Conservation (phyloP, 257 asterid genomes). For the Phtheirospermum japonicum region DNA sequence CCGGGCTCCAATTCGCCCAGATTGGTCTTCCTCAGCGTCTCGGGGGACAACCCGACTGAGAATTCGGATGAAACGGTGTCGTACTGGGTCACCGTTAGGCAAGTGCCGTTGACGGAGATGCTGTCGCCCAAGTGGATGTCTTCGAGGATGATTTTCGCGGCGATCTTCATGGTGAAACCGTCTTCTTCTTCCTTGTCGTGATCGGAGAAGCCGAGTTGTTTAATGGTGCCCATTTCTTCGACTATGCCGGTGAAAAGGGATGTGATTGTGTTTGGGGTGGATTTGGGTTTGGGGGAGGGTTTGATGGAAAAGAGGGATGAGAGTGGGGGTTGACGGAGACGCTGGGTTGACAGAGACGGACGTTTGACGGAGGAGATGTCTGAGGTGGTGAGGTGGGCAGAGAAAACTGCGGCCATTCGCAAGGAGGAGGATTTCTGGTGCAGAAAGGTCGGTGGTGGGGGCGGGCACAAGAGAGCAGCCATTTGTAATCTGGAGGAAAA, state of each 20-base stretch:
- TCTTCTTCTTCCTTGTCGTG: slow-evolving; percentile 17
- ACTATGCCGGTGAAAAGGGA: slow-evolving; percentile 89
- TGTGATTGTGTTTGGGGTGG: slow-evolving; percentile 30
- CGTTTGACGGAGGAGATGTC: not conserved
- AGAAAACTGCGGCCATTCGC: too few species aligned
- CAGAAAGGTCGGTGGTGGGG: too few species aligned
- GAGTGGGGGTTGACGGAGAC: slow-evolving; percentile 31
- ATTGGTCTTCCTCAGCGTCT: slow-evolving; percentile 70
- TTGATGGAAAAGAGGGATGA: slow-evolving; percentile 37
- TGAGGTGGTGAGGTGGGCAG: too few species aligned
- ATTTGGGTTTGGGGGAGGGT: slow-evolving; percentile 32
- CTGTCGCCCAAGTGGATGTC: slow-evolving; percentile 82
- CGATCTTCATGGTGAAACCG: slow-evolving; percentile 64
- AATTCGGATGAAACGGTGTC: slow-evolving; percentile 32
- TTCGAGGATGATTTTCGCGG: slow-evolving; percentile 56
- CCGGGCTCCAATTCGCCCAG: slow-evolving; percentile 58
- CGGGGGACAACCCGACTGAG: slow-evolving; percentile 88
- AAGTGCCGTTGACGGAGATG: slow-evolving; percentile 86
- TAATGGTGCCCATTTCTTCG: slow-evolving; percentile 75
- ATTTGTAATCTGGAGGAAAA: too few species aligned
- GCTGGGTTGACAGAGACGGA: too few species aligned
- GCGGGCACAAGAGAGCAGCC: too few species aligned
- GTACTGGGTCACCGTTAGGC: slow-evolving; percentile 72
- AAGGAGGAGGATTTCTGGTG: too few species aligned
- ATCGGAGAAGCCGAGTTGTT: slow-evolving; percentile 51